A percentile compares a stretch with the other conserved stretches of the same genome.
These are phyloP conservation scores for Stygiomarasmius scandens DNA, from an alignment of 1,284 basidiomycete genomes.

Conservation along the genomic window DNA sequence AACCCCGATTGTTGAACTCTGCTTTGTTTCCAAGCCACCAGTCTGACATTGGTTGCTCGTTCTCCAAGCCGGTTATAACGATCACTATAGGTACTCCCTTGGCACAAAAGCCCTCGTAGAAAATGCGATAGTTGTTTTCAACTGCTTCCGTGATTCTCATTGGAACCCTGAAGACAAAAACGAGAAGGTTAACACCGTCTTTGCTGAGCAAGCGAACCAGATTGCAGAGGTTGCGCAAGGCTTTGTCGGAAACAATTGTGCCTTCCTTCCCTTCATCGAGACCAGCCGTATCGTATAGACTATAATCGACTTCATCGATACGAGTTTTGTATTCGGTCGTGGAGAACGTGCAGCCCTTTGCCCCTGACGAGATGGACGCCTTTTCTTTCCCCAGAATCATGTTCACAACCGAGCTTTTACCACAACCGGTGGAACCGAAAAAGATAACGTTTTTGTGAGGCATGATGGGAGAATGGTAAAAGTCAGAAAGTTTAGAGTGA, in stretches of 20 bases:
- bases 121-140: conserved; percentile 40
- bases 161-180: conserved; percentile 41
- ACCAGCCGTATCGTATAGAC: conserved; percentile 43
- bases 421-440: conserved; percentile 33
- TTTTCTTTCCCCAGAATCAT: conserved; percentile 23
- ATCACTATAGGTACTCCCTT: conserved; percentile 39
- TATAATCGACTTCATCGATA: conserved; percentile 22
- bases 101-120: conserved; percentile 35
- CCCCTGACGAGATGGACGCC: conserved; percentile 22
- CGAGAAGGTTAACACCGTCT: conserved; percentile 42
- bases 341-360: conserved; percentile 25
- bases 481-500: no score
- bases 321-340: conserved; percentile 17
- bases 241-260: conserved; percentile 27
- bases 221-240: conserved; percentile 27
- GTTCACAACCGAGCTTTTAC: conserved; percentile 36
- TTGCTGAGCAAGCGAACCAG: conserved; percentile 35
- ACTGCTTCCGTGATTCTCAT: conserved; percentile 33
- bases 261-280: conserved; percentile 39
- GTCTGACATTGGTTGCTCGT: conserved; percentile 36
- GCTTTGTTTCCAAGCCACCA: conserved; percentile 41
- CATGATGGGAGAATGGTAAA: no score
- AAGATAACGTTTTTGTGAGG: conserved; percentile 25
- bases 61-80: conserved; percentile 41
- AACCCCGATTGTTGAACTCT: conserved; percentile 31